Evolutionary conservation across 2,329 filamentous ascomycete species (phyloP).

Genomic region (Fusarium zealandicum): DNA sequence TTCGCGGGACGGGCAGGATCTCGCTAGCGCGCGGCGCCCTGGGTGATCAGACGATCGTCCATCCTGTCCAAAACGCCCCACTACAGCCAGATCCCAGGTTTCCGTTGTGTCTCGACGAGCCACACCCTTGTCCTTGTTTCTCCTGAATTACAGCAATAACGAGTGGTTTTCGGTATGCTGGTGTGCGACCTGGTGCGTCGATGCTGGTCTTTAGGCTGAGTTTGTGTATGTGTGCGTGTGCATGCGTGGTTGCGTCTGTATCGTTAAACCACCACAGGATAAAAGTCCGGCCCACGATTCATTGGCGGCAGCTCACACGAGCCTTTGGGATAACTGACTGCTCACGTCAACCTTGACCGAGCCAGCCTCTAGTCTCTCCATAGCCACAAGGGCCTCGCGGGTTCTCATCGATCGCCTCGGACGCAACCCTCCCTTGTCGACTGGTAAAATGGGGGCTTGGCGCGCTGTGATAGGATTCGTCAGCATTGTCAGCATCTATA

Average conservation of each 20-base stretch:
- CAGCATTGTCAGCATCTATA: constrained; percentile 24
- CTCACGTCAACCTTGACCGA: constrained; percentile 34
- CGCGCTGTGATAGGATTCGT: constrained; percentile 21
- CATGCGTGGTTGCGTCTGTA: not conserved
- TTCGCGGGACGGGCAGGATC: constrained; percentile 43
- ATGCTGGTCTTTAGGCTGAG: constrained; percentile 31
- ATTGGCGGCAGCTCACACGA: constrained; percentile 30
- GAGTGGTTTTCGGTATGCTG: constrained; percentile 2
- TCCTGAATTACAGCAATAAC: constrained; percentile 27
- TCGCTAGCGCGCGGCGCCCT: constrained; percentile 38
- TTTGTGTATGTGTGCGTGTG: constrained; percentile 1
- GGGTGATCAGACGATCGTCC: constrained; percentile 41
- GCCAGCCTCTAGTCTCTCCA: constrained; percentile 24
- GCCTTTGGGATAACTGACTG: constrained; percentile 26
- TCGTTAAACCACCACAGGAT: constrained; percentile 3
- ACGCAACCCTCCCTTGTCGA: constrained; percentile 32
- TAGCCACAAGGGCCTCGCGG: constrained; percentile 27
- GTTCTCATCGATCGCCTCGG: constrained; percentile 38
- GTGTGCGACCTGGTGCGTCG: constrained; percentile 18
- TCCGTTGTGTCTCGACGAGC: constrained; percentile 29
- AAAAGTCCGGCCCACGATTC: constrained; percentile 7
- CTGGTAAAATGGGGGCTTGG: constrained; percentile 23
- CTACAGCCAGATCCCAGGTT: constrained; percentile 43
- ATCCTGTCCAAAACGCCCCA: constrained; percentile 37
- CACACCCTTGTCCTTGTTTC: constrained; percentile 32